Conservation (phyloP, 2,329 filamentous ascomycete genomes). For the Teratosphaeria nubilosa region DNA sequence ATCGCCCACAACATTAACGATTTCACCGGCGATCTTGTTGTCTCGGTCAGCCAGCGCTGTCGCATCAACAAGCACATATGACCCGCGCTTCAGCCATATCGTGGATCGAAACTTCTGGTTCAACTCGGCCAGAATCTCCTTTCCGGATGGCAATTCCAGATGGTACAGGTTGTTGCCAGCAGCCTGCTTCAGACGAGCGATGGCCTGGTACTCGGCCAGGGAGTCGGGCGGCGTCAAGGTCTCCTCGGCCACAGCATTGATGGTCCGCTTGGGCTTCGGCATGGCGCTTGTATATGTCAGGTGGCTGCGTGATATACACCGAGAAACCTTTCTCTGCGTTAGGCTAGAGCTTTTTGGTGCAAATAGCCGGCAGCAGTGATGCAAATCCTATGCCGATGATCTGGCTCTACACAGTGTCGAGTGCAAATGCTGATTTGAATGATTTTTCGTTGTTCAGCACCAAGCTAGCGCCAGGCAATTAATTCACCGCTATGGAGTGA, state of each 20-base stretch:
- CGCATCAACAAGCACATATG: conserved; percentile 75
- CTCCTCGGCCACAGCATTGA: conserved; percentile 69
- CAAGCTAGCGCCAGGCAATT: too few species aligned
- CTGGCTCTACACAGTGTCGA: not conserved
- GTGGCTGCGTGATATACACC: not conserved
- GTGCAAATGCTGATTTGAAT: not conserved
- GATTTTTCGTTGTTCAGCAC: not conserved
- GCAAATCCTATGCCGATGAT: not conserved
- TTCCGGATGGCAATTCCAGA: conserved; percentile 59
- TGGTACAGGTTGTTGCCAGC: conserved; percentile 85
- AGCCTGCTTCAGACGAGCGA: conserved; percentile 70
- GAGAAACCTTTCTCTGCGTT: not conserved
- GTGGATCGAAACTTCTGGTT: conserved; percentile 78
- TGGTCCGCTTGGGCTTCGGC: conserved; percentile 65
- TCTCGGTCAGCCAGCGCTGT: conserved; percentile 53
- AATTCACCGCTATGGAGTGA: not conserved
- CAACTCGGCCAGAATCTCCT: conserved; percentile 66
- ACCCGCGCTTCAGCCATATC: conserved; percentile 84
- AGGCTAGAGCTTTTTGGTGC: not conserved
- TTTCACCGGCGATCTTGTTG: conserved; percentile 76
- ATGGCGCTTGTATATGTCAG: conserved; percentile 36
- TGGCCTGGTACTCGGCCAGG: conserved; percentile 44
- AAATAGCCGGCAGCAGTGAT: not conserved
- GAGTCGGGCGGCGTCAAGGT: conserved; percentile 50
- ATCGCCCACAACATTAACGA: conserved; percentile 83